Conservation (phyloP, 331 rosid genomes). For the Stylosanthes scabra region DNA sequence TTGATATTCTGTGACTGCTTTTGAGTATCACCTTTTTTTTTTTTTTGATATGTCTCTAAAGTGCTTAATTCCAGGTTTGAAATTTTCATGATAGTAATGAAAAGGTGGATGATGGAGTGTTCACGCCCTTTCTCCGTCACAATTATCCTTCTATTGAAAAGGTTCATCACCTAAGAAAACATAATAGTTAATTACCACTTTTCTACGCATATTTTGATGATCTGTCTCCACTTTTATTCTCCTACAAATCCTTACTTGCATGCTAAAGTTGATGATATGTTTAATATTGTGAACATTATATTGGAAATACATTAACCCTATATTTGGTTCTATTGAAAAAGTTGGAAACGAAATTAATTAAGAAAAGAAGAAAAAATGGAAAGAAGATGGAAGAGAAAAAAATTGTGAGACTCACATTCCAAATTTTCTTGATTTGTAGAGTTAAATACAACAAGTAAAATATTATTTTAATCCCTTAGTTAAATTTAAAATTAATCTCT, state of each 20-base stretch:
- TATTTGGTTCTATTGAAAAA: no score
- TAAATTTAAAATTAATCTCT: no score
- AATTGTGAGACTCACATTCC: no score
- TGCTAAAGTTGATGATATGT: no score
- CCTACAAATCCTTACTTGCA: not conserved
- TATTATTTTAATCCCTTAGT: no score
- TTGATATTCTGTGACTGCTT: slow-evolving; percentile 49
- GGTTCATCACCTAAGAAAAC: not conserved
- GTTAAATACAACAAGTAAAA: no score
- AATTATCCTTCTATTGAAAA: slow-evolving; percentile 16
- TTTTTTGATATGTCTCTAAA: slow-evolving; percentile 32
- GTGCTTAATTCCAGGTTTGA: slow-evolving; percentile 38
- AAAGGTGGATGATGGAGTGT: slow-evolving; percentile 1
- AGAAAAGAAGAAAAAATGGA: no score
- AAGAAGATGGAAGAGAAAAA: no score
- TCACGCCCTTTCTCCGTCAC: not conserved
- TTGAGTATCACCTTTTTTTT: slow-evolving; percentile 34
- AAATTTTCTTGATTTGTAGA: no score
- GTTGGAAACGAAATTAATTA: no score
- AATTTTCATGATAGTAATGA: slow-evolving; percentile 3
- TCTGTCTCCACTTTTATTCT: slow-evolving; percentile 14
- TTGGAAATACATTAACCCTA: no score
- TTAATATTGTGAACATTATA: no score
- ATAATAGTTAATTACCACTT: not conserved
- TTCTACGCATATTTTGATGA: slow-evolving; percentile 6